phyloP scores from a whole-genome alignment of 1,139 yeast genomes.

The Lodderomyces pseudojiufengensis region DNA sequence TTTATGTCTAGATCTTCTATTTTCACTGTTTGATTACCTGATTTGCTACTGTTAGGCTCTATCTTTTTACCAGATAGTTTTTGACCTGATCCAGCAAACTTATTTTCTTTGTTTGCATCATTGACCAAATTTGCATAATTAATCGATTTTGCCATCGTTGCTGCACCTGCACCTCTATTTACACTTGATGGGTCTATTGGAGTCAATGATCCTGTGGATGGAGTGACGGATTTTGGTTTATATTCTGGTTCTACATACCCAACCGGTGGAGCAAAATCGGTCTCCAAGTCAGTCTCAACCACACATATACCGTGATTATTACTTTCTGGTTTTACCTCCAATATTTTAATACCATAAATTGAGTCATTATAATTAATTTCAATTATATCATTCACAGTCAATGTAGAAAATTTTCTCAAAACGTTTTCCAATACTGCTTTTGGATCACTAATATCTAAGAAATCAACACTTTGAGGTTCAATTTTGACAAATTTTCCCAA shows the following conservation, averaged over 20 bases:
- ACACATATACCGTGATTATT: constrained; percentile 73
- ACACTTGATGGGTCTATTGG: constrained; percentile 36
- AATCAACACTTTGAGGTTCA: constrained; percentile 93
- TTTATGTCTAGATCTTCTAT: constrained; percentile 44
- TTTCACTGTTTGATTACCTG: constrained; percentile 11
- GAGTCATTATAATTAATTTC: constrained; percentile 83
- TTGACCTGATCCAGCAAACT: constrained; percentile 65
- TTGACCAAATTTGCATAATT: constrained; percentile 61
- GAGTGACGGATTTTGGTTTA: constrained; percentile 30
- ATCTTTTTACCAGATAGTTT: constrained; percentile 65
- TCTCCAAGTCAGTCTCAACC: constrained; percentile 93
- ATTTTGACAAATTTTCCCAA: constrained; percentile 86
- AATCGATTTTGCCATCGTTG: constrained; percentile 77
- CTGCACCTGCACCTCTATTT: constrained; percentile 48
- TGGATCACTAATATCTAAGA: constrained; percentile 91
- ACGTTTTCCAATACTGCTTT: constrained; percentile 95
- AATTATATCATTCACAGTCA: constrained; percentile 81
- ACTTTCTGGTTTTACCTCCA: constrained; percentile 84
- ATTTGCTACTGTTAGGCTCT: constrained; percentile 12
- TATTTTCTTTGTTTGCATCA: constrained; percentile 23
- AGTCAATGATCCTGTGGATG: constrained; percentile 21
- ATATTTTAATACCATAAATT: constrained; percentile 73
- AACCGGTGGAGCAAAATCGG: constrained; percentile 98
- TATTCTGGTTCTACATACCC: constrained; percentile 93
- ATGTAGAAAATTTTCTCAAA: constrained; percentile 80